Percentiles rank a stretch among this genome's conserved stretches.
phyloP scores from a whole-genome alignment of 1,284 basidiomycete genomes.

The Ustilago crameri region DNA sequence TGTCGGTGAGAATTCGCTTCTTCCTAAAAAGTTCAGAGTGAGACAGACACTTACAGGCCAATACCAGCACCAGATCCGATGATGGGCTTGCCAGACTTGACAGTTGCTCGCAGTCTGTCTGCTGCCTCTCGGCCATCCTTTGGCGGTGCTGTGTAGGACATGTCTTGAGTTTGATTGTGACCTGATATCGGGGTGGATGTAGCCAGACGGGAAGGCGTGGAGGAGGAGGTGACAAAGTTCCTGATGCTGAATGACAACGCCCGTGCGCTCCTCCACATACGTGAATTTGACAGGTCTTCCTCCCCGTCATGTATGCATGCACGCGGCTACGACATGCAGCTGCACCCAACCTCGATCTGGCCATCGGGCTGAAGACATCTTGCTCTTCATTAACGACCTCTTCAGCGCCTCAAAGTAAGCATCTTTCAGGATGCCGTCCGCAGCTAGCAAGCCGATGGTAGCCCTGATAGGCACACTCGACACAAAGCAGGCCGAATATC shows the following conservation, averaged over 20 bases:
- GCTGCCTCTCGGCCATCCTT: slow-evolving; percentile 39
- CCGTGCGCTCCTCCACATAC: slow-evolving; percentile 13
- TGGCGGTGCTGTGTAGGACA: slow-evolving; percentile 30
- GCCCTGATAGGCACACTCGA: slow-evolving; percentile 44
- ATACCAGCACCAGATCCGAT: slow-evolving; percentile 50
- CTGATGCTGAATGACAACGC: neutral
- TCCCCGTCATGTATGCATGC: too few relatives aligned
- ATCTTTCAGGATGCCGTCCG: neutral
- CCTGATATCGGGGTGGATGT: neutral
- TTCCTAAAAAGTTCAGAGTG: too few relatives aligned
- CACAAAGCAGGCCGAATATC: slow-evolving; percentile 43
- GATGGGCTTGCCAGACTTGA: slow-evolving; percentile 36
- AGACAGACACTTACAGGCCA: slow-evolving; percentile 34
- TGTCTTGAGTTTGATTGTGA: neutral
- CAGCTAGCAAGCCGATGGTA: slow-evolving; percentile 14
- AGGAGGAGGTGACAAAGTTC: neutral
- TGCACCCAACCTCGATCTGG: too few relatives aligned
- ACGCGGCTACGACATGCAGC: too few relatives aligned
- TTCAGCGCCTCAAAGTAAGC: too few relatives aligned
- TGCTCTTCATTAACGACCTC: too few relatives aligned
- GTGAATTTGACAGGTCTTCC: too few relatives aligned
- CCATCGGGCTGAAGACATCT: too few relatives aligned
- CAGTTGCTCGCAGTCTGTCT: slow-evolving; percentile 25
- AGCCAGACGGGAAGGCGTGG: neutral
- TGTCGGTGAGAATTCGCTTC: too few relatives aligned